Evolutionary conservation across 768 basidiomycete species (phyloP).

Genomic region (Lactifluus hygrophoroides): DNA sequence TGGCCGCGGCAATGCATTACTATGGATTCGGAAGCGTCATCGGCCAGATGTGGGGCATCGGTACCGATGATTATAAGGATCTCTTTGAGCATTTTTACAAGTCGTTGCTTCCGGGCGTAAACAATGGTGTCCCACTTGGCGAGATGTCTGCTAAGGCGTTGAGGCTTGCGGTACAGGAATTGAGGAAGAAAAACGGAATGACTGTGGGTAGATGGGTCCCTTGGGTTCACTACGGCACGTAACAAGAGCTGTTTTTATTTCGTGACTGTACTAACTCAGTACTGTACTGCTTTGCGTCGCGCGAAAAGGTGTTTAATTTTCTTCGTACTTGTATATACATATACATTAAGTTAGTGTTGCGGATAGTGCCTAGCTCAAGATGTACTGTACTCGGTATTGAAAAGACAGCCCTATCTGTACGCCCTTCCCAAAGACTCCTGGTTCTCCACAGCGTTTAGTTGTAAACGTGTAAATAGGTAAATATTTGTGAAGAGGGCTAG

Average conservation of each 20-base stretch:
- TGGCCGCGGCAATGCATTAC: slow-evolving; percentile 18
- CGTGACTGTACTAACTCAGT: too few species aligned
- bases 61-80: background rate
- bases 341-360: too few species aligned
- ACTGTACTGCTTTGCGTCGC: background rate
- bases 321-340: too few species aligned
- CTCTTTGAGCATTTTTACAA: slow-evolving; percentile 7
- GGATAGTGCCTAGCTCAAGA: too few species aligned
- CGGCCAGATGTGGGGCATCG: slow-evolving; percentile 16
- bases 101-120: background rate
- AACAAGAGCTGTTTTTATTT: background rate
- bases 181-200: background rate
- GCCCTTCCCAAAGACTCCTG: too few species aligned
- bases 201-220: slow-evolving; percentile 3
- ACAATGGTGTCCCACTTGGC: background rate
- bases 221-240: slow-evolving; percentile 13
- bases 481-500: too few species aligned
- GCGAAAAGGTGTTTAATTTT: background rate
- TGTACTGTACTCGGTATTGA: too few species aligned
- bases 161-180: background rate
- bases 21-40: too few species aligned
- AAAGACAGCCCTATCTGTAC: too few species aligned
- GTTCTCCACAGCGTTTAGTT: too few species aligned
- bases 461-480: too few species aligned
- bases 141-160: slow-evolving; percentile 1